Conservation (phyloP, 2,329 filamentous ascomycete species). For the Alternaria sp. region DNA sequence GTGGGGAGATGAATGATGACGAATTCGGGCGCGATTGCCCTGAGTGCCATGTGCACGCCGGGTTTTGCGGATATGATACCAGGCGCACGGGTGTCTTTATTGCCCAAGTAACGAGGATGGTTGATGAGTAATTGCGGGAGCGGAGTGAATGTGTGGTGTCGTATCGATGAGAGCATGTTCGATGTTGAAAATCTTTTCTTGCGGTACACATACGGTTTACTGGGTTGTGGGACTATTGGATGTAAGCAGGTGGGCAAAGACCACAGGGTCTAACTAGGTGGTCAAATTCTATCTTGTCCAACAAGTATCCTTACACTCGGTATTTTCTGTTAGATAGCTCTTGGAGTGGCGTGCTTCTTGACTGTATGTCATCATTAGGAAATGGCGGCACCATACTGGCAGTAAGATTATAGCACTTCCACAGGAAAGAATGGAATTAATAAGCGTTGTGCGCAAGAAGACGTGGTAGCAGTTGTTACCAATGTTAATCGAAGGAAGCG, state of each 20-base stretch:
- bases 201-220: background rate
- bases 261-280: background rate
- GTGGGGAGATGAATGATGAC: conserved; percentile 6
- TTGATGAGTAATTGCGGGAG: background rate
- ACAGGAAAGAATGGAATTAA: background rate
- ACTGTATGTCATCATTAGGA: background rate
- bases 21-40: background rate
- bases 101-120: background rate
- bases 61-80: background rate
- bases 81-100: background rate
- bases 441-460: background rate
- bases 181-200: background rate
- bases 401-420: background rate
- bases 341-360: background rate
- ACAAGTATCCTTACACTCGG: background rate
- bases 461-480: background rate
- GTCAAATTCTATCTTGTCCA: background rate
- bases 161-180: background rate
- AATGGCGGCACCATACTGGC: background rate
- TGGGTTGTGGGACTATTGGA: background rate
- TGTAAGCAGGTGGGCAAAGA: background rate
- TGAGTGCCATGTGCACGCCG: background rate
- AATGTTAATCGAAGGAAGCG: background rate
- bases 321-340: background rate
- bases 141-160: background rate